These are phyloP conservation scores for Parastagonospora nodorum DNA, from an alignment of 2,329 filamentous ascomycete species.

Conservation along the genomic window DNA sequence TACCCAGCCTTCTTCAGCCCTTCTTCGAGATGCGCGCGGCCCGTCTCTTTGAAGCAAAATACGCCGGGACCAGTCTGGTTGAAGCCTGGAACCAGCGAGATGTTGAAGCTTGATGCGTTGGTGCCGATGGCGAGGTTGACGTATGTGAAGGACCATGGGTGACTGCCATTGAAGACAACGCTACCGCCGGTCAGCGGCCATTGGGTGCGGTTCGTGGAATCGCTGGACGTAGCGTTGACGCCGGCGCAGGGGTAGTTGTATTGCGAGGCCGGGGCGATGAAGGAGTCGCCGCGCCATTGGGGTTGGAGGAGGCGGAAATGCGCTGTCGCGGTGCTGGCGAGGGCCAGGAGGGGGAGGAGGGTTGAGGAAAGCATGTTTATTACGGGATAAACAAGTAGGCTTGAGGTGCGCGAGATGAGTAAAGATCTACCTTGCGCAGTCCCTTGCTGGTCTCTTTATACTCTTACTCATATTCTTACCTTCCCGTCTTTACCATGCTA, in stretches of 20 bases:
- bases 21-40: conserved; percentile 27
- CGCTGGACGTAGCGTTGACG: conserved; percentile 42
- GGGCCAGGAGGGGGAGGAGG: conserved; percentile 23
- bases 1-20: conserved; percentile 32
- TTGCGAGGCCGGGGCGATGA: conserved; percentile 43
- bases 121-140: conserved; percentile 53
- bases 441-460: conserved; percentile 12
- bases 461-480: not conserved
- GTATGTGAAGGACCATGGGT: conserved; percentile 52
- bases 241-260: conserved; percentile 51
- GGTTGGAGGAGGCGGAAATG: conserved; percentile 52
- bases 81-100: conserved; percentile 50
- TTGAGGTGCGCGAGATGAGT: not conserved
- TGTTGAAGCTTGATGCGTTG: conserved; percentile 52
- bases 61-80: conserved; percentile 57
- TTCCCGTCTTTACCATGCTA: not conserved
- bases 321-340: conserved; percentile 44
- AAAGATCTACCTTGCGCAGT: not conserved
- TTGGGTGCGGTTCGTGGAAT: conserved; percentile 49
- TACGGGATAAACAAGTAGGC: not conserved
- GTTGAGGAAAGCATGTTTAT: conserved; percentile 25
- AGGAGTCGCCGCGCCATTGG: conserved; percentile 51
- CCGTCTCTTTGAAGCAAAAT: conserved; percentile 51
- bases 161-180: conserved; percentile 47
- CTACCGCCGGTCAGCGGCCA: conserved; percentile 54